These are phyloP conservation scores for Plantago coronopus DNA, from an alignment of 305 asterid species.

Conservation along the genomic window DNA sequence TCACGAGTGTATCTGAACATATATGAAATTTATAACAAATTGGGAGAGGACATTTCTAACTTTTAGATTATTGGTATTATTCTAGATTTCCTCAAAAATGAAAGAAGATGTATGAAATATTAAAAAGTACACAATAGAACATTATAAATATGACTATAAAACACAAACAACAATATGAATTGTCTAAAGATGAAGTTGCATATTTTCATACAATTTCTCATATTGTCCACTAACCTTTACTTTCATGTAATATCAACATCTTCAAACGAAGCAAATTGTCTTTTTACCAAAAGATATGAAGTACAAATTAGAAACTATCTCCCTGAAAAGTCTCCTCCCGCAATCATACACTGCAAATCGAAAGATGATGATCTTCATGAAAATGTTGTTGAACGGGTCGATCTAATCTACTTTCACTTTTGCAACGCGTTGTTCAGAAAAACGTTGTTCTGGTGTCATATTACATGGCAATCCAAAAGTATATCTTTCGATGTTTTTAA, in stretches of 20 bases:
- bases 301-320: neutral
- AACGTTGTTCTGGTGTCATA: slow-evolving; percentile 1
- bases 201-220: neutral
- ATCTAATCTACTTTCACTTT: slow-evolving; percentile 2
- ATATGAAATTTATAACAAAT: no score
- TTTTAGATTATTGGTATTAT: no score
- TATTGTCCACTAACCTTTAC: neutral
- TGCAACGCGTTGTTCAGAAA: neutral
- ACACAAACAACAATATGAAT: no score
- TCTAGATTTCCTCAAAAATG: no score
- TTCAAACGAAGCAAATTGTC: neutral
- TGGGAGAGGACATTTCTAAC: no score
- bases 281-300: neutral
- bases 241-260: neutral
- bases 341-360: slow-evolving; percentile 16
- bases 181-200: no score
- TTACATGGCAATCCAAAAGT: neutral
- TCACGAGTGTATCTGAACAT: no score
- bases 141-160: no score
- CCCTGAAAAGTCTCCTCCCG: neutral
- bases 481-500: slow-evolving; percentile 1
- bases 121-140: no score
- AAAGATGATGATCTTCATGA: slow-evolving; percentile 11
- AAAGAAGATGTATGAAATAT: no score
- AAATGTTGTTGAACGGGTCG: neutral